Evolutionary conservation across 2,329 filamentous ascomycete species (phyloP), one percentile per base, ranked within the genome.

Genomic region (Pyrenophora tritici-repentis): DNA sequence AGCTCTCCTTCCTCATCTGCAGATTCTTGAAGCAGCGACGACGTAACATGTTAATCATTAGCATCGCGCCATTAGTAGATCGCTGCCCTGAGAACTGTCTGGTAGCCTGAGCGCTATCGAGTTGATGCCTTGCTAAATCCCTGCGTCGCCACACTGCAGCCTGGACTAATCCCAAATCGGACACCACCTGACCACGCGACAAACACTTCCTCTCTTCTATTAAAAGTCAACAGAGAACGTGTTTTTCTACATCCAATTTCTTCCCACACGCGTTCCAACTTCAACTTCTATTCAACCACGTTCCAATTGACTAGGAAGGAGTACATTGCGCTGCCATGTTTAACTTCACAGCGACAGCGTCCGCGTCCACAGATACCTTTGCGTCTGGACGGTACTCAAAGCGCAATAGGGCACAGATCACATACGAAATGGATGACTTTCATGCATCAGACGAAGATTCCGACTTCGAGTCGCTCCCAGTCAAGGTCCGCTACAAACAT

Each of bases 351-450:
- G 38, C 40, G 20, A 20, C 44, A 24, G 45, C n/a, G n/a, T n/a
- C n/a, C n/a, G n/a, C n/a, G n/a, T n/a, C n/a, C n/a, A n/a, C 53
- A 31, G 50, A 43, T 8, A 54, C 56, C 18, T 59, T 58, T 39
- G 56, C 59, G 1, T 59, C 58, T 13, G 60, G 59, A 31, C 62
- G 65, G 22, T 67, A 67, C 51, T 67, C 68, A 1, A 73, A 73
- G 50, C 68, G 70, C 48, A 73, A 73, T 62, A 59, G 68, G 34
- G 62, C 59, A 6, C 65, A 68, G 41, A 50, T 73, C 47, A 65
- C 60, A 17, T 72, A 73, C 46, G 58, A 56, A 24, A 61, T 66
- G 44, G 54, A 62, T n/a, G 58, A 63, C 10, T 34, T 64, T 3
- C 65, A 65, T 5, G 52, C 60, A 6, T 62, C 63, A 4, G 61